phyloP scores from a whole-genome alignment of 352 stramenopile genomes.

The Pythium utonaiense region DNA sequence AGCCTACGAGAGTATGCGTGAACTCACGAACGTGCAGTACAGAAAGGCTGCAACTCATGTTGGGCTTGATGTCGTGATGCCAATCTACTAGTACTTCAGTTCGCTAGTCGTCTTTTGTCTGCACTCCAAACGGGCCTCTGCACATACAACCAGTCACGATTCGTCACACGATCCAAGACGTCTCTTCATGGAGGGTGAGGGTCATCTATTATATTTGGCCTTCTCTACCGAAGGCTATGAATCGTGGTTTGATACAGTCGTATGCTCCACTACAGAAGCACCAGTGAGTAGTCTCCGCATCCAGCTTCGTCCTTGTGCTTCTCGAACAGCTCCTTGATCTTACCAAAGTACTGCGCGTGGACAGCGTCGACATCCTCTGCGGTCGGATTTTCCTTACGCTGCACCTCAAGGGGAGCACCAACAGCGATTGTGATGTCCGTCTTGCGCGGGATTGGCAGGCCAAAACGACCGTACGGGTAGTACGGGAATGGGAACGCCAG shows the following conservation, averaged over 20 bases:
- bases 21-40: too few species aligned
- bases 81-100: too few species aligned
- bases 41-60: too few species aligned
- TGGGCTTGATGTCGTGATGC: too few species aligned
- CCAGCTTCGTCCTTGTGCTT: constrained; percentile 74
- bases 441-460: constrained; percentile 68
- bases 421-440: constrained; percentile 63
- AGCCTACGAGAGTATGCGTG: neutral
- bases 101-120: too few species aligned
- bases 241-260: too few species aligned
- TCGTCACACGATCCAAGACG: too few species aligned
- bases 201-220: too few species aligned
- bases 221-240: too few species aligned
- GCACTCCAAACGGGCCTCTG: too few species aligned
- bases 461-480: constrained; percentile 63
- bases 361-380: constrained; percentile 56
- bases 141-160: too few species aligned
- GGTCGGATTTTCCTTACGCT: constrained; percentile 41
- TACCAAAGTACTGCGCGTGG: constrained; percentile 58
- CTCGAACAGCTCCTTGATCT: constrained; percentile 56
- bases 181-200: too few species aligned
- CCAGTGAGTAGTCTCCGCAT: constrained; percentile 68
- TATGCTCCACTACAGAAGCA: constrained; percentile 38
- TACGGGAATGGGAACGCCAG: constrained; percentile 79
- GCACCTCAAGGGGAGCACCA: constrained; percentile 51